Evolutionary conservation across 345 rosid species (phyloP).

Genomic region (Brassica rapa): DNA sequence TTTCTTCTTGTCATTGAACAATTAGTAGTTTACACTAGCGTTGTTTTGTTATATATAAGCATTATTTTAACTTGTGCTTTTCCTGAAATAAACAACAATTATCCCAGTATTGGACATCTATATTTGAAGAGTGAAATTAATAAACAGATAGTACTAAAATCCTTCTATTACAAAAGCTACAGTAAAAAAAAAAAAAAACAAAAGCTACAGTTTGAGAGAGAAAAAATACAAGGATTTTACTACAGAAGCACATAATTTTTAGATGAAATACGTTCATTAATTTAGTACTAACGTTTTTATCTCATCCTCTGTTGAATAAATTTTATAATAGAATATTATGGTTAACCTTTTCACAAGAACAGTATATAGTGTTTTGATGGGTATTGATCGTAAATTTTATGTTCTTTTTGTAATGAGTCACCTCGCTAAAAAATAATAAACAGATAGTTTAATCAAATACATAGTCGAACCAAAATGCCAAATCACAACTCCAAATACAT

Average conservation of each 20-base stretch:
- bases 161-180: too few species aligned
- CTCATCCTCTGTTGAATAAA: too few species aligned
- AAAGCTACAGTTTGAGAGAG: not conserved
- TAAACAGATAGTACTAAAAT: too few species aligned
- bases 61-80: slow-evolving; percentile 22
- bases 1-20: slow-evolving; percentile 34
- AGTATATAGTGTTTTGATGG: not conserved
- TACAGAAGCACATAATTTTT: too few species aligned
- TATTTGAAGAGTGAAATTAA: not conserved
- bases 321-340: too few species aligned
- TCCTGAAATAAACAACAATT: not conserved
- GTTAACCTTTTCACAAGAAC: not conserved
- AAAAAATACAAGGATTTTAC: too few species aligned
- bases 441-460: too few species aligned
- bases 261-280: too few species aligned
- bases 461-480: not conserved
- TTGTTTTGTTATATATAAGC: slow-evolving; percentile 12
- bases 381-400: not conserved
- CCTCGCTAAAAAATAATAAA: not conserved
- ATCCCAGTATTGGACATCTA: not conserved
- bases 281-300: too few species aligned
- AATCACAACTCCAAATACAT: slow-evolving; percentile 10
- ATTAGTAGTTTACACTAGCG: slow-evolving; percentile 20
- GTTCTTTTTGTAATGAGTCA: not conserved
- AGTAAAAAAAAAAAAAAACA: too few species aligned